Evolutionary conservation across 1,284 basidiomycete genomes (phyloP).

Genomic region (Austroboletus olivaceoglutinosus): DNA sequence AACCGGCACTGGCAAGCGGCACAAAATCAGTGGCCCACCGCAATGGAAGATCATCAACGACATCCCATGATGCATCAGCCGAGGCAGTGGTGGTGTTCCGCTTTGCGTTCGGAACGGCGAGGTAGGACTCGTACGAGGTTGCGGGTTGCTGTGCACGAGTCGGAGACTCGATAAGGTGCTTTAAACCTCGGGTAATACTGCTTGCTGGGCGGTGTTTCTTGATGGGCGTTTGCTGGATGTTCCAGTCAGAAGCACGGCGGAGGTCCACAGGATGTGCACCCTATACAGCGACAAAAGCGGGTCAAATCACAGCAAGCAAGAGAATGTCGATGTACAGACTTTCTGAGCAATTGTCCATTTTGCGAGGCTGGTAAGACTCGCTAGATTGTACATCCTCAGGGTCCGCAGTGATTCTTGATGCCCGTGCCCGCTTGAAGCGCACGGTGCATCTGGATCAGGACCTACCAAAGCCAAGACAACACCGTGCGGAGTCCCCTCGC

Average conservation of each 20-base stretch:
- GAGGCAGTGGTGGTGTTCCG: constrained; percentile 34
- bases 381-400: constrained; percentile 77
- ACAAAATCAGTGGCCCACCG: constrained; percentile 82
- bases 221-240: constrained; percentile 46
- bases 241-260: constrained; percentile 49
- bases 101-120: constrained; percentile 27
- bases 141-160: constrained; percentile 26
- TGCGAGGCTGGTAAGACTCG: constrained; percentile 68
- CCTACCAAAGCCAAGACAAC: constrained; percentile 73
- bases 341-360: constrained; percentile 69
- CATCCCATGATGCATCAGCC: constrained; percentile 63
- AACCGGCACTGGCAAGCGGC: constrained; percentile 62
- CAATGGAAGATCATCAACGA: constrained; percentile 71
- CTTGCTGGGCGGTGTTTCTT: constrained; percentile 57
- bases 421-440: constrained; percentile 39
- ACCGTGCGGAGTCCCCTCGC: constrained; percentile 62
- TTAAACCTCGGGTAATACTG: constrained; percentile 59
- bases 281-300: constrained; percentile 34
- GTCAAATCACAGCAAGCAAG: constrained; percentile 8
- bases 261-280: constrained; percentile 61
- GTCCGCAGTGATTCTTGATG: constrained; percentile 51
- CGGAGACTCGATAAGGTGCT: constrained; percentile 51
- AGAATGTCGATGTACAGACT: constrained; percentile 37
- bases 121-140: constrained; percentile 35
- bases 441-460: constrained; percentile 48